phyloP scores from a whole-genome alignment of 345 rosid species.

The Pelargonium nanum region DNA sequence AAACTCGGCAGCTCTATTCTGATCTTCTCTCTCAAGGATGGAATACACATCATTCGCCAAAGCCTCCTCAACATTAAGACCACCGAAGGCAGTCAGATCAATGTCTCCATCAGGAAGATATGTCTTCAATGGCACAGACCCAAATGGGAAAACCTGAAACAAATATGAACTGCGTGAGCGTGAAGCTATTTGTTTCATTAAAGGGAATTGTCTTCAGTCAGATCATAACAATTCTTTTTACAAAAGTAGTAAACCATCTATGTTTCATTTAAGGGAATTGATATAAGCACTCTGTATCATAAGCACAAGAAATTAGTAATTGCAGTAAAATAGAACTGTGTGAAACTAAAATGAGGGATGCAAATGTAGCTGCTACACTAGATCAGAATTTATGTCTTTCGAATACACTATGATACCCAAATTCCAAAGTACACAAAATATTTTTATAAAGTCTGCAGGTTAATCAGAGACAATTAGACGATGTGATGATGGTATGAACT shows the following conservation, averaged over 20 bases:
- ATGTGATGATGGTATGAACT: too few relatives aligned
- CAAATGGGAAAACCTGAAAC: slow-evolving; percentile 74
- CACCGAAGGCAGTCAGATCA: slow-evolving; percentile 78
- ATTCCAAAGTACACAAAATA: too few relatives aligned
- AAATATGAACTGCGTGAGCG: slow-evolving; percentile 7
- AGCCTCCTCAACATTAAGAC: slow-evolving; percentile 44
- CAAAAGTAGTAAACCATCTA: background rate
- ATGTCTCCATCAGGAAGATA: slow-evolving; percentile 98
- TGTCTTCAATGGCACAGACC: slow-evolving; percentile 87
- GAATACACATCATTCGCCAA: slow-evolving; percentile 44
- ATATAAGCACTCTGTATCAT: background rate
- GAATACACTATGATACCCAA: too few relatives aligned
- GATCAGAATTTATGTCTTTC: background rate
- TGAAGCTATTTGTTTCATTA: background rate
- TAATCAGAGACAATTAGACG: too few relatives aligned
- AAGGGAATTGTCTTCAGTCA: background rate
- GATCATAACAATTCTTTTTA: background rate
- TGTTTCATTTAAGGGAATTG: background rate
- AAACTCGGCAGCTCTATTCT: slow-evolving; percentile 40
- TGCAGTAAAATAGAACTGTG: background rate
- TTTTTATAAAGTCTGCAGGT: too few relatives aligned
- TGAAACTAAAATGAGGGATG: background rate
- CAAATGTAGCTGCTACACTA: too few relatives aligned
- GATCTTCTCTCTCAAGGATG: slow-evolving; percentile 64
- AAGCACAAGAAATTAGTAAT: background rate